Base-by-base conservation (phyloP, 306 rosid species). In the Nissolia schottii region DNA sequence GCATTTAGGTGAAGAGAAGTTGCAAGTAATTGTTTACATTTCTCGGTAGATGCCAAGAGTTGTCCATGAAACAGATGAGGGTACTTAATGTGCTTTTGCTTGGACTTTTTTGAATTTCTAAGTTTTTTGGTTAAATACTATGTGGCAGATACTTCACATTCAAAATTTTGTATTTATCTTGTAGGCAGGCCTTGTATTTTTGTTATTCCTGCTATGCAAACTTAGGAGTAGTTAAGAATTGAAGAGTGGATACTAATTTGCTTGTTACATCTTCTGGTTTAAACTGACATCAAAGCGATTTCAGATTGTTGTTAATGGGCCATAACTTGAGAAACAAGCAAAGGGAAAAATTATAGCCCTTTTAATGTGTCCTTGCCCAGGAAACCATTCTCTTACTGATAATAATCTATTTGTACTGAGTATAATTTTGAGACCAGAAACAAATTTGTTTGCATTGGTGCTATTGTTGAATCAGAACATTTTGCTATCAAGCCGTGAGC, bases 401-500 rank as follows among this genome's bases (percentile, higher is more conserved):
- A 32, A 57, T 32, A 32, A 57, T 32, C 9, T 35, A 23, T 15
- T 41, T 65, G 13, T 64, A 8, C 51, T 16, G 45, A 7, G 45
- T 68, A 49, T 41, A 27, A 50, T 32, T 71, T 54, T 71, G 68
- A 70, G 62, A 80, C 31, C 38, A 22, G 77, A 59, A 45, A 67
- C 77, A 40, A 51, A 66, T 35, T 67, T 84, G 43, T 28, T 72
- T 81, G 55, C 58, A 7, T 59, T 57, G 76, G 48, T 55, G 65
- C 46, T 67, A 57, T 62, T 78, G 34, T 55, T 80, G 68, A 60
- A 66, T 25, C 81, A 88, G 91, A 86, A 82, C 76, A 88, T 88
- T 77, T 78, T 88, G 78, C 80, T 80, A 41, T 78, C 86, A 34
- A 65, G 78, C 76, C 77, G 34, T 16, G 78, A 54, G 24, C 70